Evolutionary conservation across 2,329 filamentous ascomycete species (phyloP), one percentile per base, ranked within the genome.

Genomic region (Podosphaera xanthii): DNA sequence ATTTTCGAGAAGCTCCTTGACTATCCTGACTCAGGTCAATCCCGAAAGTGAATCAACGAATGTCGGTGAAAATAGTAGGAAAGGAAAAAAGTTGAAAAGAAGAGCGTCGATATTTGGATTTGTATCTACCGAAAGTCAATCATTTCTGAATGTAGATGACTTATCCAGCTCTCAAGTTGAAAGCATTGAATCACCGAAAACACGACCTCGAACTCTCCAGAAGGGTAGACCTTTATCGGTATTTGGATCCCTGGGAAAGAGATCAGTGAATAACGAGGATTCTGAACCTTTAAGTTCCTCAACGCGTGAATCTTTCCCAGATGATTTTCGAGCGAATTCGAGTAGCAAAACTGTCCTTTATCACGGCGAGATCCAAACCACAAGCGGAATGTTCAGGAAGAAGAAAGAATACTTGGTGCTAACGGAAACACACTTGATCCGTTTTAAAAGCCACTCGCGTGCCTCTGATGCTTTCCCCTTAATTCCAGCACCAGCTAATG

Each of bases 381-480:
- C 80, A 56, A 82, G 78, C 59, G 78, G 79, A 61, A 79, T 86
- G 75, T 84, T 86, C 70, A 75, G 82, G 67, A 85, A 84, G 71
- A 84, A 82, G 71, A 83, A 77, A 69, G 82, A 86, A 68, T 87
- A 84, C 65, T 72, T 87, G 59, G 83, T 86, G 12, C 72, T 87
- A 63, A 87, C 82, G 5, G 83, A 86, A 63, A 78, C 76, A 4
- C 80, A 86, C 68, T 71, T 87, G 59, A 71, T 86, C 59, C 76
- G 83, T 10, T 86, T 83, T 72, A 84, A 86, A 69, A 83, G 73
- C 65, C 80, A 84, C 64, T 71, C 74, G 52, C 83, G 83, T 67
- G 83, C 83, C 10, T 74, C 76, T 35, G 83, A 86, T 60, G 72
- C 75, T 46, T 86, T 86, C 64, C 75, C 77, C 53, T 72, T 70